Conservation (phyloP, 306 rosid species). For the Potentilla sterilis region DNA sequence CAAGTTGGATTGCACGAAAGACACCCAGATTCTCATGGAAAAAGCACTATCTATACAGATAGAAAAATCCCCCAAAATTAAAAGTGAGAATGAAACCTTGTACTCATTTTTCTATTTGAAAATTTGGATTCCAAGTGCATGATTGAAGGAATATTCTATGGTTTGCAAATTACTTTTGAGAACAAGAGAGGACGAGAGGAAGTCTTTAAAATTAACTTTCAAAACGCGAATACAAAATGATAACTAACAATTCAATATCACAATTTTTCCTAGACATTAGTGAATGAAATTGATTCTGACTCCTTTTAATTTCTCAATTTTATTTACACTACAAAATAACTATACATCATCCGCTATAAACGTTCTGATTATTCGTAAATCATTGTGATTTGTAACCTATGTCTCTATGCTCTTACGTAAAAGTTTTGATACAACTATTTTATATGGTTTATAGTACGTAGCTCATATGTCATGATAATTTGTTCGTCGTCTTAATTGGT, state of each 20-base stretch:
- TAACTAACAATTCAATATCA: too few relatives aligned
- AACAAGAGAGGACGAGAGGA: neutral
- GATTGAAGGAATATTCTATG: neutral
- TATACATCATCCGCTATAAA: too few relatives aligned
- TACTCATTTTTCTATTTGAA: neutral
- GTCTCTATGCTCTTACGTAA: too few relatives aligned
- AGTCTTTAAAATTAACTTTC: neutral
- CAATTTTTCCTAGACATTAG: neutral
- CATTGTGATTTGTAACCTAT: too few relatives aligned
- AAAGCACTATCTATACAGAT: neutral
- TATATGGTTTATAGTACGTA: neutral
- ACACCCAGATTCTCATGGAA: neutral
- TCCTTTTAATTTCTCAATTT: too few relatives aligned
- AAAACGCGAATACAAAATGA: too few relatives aligned
- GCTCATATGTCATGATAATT: too few relatives aligned
- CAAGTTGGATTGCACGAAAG: slow-evolving; percentile 15
- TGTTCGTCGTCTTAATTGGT: neutral
- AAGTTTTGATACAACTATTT: too few relatives aligned
- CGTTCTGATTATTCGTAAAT: too few relatives aligned
- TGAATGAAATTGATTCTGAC: neutral
- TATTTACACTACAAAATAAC: too few relatives aligned
- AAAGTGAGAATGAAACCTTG: neutral
- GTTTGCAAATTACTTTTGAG: neutral
- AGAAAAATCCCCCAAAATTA: neutral
- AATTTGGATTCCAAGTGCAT: neutral